phyloP scores from a whole-genome alignment of 2,329 filamentous ascomycete genomes.

The Talaromyces sp. region DNA sequence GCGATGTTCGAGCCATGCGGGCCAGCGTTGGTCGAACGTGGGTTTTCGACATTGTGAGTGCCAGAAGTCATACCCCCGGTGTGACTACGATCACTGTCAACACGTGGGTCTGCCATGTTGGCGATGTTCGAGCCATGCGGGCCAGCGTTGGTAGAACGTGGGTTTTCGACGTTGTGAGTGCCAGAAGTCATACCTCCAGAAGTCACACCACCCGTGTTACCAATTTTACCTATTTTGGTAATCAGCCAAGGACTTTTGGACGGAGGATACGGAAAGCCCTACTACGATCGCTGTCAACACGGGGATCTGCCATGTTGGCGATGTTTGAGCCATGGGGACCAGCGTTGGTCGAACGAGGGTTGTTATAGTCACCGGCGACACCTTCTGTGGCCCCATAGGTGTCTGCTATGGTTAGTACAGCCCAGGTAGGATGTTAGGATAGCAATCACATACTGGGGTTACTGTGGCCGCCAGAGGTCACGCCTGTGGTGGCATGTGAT shows the following conservation, averaged over 20 bases:
- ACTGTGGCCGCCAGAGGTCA: constrained; percentile 5
- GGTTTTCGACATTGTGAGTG: no score
- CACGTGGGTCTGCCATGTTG: constrained; percentile 32
- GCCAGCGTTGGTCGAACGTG: no score
- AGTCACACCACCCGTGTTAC: constrained; percentile 1
- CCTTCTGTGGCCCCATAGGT: not conserved
- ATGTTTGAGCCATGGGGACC: constrained; percentile 33
- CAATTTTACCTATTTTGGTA: constrained; percentile 21
- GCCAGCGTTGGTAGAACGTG: constrained; percentile 15
- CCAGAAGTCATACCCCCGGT: no score
- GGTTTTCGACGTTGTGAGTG: not conserved
- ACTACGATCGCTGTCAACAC: constrained; percentile 33
- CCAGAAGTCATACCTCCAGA: not conserved
- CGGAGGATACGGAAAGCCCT: not conserved
- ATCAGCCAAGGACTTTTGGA: not conserved
- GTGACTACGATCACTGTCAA: constrained; percentile 32
- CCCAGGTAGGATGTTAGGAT: not conserved
- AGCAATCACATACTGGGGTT: constrained; percentile 6
- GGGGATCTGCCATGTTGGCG: constrained; percentile 29
- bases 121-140: constrained; percentile 24
- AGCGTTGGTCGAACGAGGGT: constrained; percentile 22
- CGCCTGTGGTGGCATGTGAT: constrained; percentile 14
- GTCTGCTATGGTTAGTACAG: not conserved
- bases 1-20: no score
- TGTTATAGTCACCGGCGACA: constrained; percentile 4